Percentiles rank a stretch among this genome's conserved stretches.
These are phyloP conservation scores for Russula lepida DNA, from an alignment of 768 basidiomycete genomes.

Conservation along the genomic window DNA sequence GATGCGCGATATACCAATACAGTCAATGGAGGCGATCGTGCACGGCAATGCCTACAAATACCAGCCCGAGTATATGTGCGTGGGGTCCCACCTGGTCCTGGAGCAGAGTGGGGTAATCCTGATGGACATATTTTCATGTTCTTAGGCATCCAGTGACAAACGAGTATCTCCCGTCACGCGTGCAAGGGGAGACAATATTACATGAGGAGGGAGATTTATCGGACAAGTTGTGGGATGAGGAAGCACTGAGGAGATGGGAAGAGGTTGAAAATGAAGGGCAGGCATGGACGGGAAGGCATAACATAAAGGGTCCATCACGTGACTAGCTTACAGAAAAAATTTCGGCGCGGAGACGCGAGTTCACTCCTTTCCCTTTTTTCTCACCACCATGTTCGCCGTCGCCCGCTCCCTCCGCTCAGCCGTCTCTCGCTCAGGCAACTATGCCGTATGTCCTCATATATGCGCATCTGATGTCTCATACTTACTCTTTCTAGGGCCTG, in stretches of 20 bases:
- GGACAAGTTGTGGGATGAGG: constrained; percentile 44
- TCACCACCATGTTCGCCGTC: constrained; percentile 60
- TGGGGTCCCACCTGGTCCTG: neutral
- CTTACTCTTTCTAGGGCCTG: constrained; percentile 39
- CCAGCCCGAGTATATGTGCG: constrained; percentile 38
- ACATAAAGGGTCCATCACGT: no score
- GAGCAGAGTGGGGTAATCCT: neutral
- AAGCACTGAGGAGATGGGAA: constrained; percentile 39
- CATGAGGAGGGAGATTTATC: constrained; percentile 31
- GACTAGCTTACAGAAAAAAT: neutral
- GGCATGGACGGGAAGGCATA: constrained; percentile 30
- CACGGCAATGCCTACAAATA: constrained; percentile 43
- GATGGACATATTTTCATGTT: neutral
- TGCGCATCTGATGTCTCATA: neutral
- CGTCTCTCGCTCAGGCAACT: constrained; percentile 50
- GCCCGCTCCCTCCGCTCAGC: constrained; percentile 56
- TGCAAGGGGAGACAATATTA: constrained; percentile 34
- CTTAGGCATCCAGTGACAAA: constrained; percentile 45
- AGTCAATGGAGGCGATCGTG: constrained; percentile 44
- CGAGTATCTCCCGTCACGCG: constrained; percentile 40
- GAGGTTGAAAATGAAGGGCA: constrained; percentile 32
- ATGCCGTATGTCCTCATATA: constrained; percentile 41
- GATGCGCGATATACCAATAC: constrained; percentile 72
- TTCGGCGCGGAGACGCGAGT: constrained; percentile 10
- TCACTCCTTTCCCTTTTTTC: constrained; percentile 9